Evolutionary conservation across 305 asterid species (phyloP), one percentile per base, ranked within the genome.

Genomic region (Nicotiana rustica): DNA sequence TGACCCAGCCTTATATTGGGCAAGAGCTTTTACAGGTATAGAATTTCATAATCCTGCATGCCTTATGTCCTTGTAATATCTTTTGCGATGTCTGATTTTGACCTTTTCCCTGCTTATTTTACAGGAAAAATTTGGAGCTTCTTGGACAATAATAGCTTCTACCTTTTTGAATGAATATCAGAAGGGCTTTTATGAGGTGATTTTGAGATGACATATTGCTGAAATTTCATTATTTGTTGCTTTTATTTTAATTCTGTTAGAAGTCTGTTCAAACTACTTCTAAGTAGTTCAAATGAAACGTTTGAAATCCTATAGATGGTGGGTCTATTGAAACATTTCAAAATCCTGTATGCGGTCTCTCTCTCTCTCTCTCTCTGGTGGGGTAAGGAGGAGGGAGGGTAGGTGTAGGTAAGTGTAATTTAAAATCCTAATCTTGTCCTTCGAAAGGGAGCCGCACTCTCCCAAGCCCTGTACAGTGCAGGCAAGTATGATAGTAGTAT

Each of bases 61-160:
- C 25, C 21, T 75, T 49, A 1, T 49, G 38, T 75, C 79, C 6
- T 21, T 75, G 44, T 75, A 41, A 70, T 81, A 29, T 10, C 7
- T 67, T 75, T 65, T 76, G 67, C 17, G 6, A 33, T 61, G 29
- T 31, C 21, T 59, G 57, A 44, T 29, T 56, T 73, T 79, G 36
- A 67, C 60, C 35, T 36, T 52, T 14, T 14, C 68, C 77, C 52
- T 84, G 29, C 68, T 52, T 49, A 41, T 84, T 83, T 76, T 76
- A 14, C 94, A 96, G 99, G 98, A 94, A 75, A 95, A 89, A 82
- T 93, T 96, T 79, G 99, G 97, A 84, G 90, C 91, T 86, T 90
- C 95, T 57, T 94, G 98, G 99, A 86, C 90, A 59, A 85, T 93
- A 47, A 84, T 95, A 73, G 95, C 99, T 83, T 92, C 99, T 73